Evolutionary conservation across 345 rosid genomes (phyloP).

Genomic region (Cochlearia excelsa): DNA sequence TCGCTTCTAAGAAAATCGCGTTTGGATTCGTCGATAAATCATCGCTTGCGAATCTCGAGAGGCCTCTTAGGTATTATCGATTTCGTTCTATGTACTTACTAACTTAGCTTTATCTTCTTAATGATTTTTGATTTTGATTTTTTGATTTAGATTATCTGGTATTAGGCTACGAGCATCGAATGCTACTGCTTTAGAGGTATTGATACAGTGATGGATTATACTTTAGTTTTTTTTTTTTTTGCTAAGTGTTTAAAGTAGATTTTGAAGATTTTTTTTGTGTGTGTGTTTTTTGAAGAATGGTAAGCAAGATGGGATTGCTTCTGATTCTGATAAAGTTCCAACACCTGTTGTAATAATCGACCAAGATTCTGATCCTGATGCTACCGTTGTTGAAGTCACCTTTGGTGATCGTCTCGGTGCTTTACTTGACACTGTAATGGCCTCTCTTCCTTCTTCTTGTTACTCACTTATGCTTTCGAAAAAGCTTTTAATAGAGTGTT

Average conservation of each 20-base stretch:
- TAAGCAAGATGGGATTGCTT: constrained; percentile 56
- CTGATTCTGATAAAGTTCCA: constrained; percentile 63
- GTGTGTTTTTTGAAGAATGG: constrained; percentile 25
- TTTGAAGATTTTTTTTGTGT: not conserved
- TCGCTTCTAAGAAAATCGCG: constrained; percentile 13
- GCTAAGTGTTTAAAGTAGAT: not conserved
- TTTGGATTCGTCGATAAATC: constrained; percentile 32
- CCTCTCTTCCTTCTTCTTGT: not conserved
- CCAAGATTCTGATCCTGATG: constrained; percentile 89
- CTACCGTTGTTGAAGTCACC: constrained; percentile 79
- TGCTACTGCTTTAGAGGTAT: constrained; percentile 77
- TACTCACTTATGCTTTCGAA: not conserved
- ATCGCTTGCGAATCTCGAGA: constrained; percentile 16
- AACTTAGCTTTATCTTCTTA: too few relatives aligned
- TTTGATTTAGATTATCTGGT: constrained; percentile 45
- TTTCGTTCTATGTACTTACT: too few relatives aligned
- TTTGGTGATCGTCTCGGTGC: constrained; percentile 99
- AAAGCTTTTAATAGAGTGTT: not conserved
- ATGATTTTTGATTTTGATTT: too few relatives aligned
- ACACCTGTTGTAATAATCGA: constrained; percentile 92
- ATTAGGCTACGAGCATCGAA: constrained; percentile 55
- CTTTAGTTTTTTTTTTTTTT: not conserved
- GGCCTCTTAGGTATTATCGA: not conserved
- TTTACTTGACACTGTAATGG: constrained; percentile 77
- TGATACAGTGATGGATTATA: constrained; percentile 12